Base-by-base conservation (phyloP, 1,139 yeast genomes). In the Geotrichum citri-aurantii region DNA sequence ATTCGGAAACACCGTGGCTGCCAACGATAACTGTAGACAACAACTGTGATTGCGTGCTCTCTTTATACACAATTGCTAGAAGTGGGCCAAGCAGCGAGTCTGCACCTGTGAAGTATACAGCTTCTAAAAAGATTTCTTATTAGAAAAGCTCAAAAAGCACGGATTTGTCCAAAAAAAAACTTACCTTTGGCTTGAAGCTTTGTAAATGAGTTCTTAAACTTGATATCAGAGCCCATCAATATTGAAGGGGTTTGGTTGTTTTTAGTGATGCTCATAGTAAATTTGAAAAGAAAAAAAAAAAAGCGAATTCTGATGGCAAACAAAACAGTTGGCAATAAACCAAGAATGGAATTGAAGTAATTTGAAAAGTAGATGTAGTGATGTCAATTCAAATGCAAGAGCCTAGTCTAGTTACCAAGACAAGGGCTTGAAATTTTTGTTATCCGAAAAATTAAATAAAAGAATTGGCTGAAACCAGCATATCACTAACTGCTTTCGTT, bases 1-100 rank as follows among this genome's bases (percentile, higher is more conserved):
- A 84, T 19, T 82, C 78, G 5, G 86, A 77, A 37, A 84, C 79
- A 0, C 97, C 98, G 64, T 83, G 84, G 59, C 82, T 80, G 48
- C 93, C 84, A 29, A 92, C 69, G 19, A 90, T 74, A 2, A 86
- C 77, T 2, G 90, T 80, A 58, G 86, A 80, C 21, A 86, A 76
- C 61, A 21, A 21, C 5, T 51, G 57, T 42, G 61, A 48, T 6
- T 57, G 49, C 10, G 62, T 61, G 11, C 56, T 60, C 29, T 64
- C 61, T 47, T 63, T 62, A 57, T 70, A 71, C 14, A 74, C 68
- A 6, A 73, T 65, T 1, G 75, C 73, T 27, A 74, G 55, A 2
- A 73, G 65, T 12, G 63, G 65, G 44, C 77, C 77, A 53, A 73
- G 69, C 14, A 72, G 62, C 4, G 70, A 65, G 63, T 74, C 77